Percentiles rank a stretch among this genome's conserved stretches.
Evolutionary conservation across 441 rosid genomes (phyloP).

Genomic region (Euphorbia schlechtendalii): DNA sequence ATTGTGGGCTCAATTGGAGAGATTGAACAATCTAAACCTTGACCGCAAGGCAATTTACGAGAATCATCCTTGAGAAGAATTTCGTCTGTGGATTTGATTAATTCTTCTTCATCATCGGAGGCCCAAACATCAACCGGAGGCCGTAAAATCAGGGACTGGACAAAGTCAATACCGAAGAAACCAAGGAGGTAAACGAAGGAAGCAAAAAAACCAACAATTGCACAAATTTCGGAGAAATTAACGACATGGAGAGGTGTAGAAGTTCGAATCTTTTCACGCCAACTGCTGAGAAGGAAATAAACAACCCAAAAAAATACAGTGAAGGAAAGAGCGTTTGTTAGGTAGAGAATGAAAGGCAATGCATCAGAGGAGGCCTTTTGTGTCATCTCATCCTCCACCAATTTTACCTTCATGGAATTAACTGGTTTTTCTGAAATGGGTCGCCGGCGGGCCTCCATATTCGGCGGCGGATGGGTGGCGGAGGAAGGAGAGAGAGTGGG

Average conservation of each 20-base stretch:
- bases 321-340: conserved; percentile 69
- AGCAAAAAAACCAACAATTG: conserved; percentile 49
- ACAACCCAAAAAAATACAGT: conserved; percentile 72
- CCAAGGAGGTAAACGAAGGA: conserved; percentile 67
- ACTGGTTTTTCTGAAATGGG: background rate
- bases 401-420: background rate
- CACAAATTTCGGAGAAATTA: conserved; percentile 51
- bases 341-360: conserved; percentile 56
- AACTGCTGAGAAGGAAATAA: conserved; percentile 58
- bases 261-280: conserved; percentile 83
- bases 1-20: conserved; percentile 1
- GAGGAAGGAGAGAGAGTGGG: conserved; percentile 6
- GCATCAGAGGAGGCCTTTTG: conserved; percentile 38
- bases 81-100: no score
- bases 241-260: conserved; percentile 70
- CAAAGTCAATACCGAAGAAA: no score
- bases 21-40: conserved; percentile 23
- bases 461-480: no score
- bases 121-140: conserved; percentile 55
- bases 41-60: conserved; percentile 14
- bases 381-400: conserved; percentile 11
- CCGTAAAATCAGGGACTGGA: conserved; percentile 63
- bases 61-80: conserved; percentile 10
- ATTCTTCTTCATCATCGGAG: conserved; percentile 9
- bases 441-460: conserved; percentile 36